Conservation (phyloP, 306 rosid species). For the Ammopiptanthus mongolicus region DNA sequence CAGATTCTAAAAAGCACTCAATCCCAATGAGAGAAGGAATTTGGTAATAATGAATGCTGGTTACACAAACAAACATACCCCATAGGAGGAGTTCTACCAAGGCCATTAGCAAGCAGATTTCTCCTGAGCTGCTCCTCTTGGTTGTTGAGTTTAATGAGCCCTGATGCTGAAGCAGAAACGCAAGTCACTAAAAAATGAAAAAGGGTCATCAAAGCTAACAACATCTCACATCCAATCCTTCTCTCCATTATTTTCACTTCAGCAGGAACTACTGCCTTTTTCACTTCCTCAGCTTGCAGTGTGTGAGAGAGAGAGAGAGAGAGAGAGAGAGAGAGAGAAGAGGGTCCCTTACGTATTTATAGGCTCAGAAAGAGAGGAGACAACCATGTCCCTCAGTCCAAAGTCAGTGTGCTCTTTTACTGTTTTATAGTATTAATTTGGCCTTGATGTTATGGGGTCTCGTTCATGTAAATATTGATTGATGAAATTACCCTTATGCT, state of each 20-base stretch:
- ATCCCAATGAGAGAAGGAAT: not conserved
- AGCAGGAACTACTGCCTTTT: not conserved
- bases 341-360: conserved; percentile 13
- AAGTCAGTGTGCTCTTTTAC: not conserved
- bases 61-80: conserved; percentile 43
- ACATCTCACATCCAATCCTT: not conserved
- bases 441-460: not conserved
- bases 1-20: not conserved
- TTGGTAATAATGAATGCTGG: not conserved
- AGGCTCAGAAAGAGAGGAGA: not conserved
- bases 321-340: not conserved
- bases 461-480: not conserved
- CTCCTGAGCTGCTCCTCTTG: conserved; percentile 32
- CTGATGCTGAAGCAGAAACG: conserved; percentile 34
- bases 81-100: conserved; percentile 87
- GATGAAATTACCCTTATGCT: no score
- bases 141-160: not conserved
- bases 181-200: not conserved
- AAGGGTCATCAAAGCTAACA: conserved; percentile 19
- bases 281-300: not conserved
- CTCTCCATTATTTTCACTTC: conserved; percentile 14
- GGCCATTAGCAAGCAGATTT: conserved; percentile 78
- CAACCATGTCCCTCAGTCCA: not conserved
- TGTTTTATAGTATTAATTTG: not conserved
- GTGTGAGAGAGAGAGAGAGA: not conserved